Evolutionary conservation across 2,329 filamentous ascomycete genomes (phyloP), one percentile per base, ranked within the genome.

Genomic region (Fusarium lyarnte): DNA sequence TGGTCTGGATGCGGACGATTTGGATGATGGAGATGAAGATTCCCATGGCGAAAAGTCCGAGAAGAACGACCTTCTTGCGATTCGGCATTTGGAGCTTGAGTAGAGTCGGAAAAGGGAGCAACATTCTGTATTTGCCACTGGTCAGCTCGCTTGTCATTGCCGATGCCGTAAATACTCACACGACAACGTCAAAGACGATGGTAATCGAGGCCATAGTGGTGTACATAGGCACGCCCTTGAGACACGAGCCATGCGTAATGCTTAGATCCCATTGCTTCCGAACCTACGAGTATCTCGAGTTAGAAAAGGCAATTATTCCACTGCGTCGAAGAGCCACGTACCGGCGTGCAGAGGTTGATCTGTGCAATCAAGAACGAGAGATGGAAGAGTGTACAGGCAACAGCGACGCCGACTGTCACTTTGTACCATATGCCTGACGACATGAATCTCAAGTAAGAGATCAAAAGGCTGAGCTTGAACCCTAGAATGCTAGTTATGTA

Each of bases 1-100:
- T 83, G n/a, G 84, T 86, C 62, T 84, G 81, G 63, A 87, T 85
- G 19, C 86, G 86, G 66, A 88, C 81, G 62, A 86, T 82, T 71
- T 87, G 86, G 62, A 87, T 85, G 51, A 85, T 69, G 9, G 84
- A 86, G 46, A 87, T 82, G 78, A 88, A 87, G 57, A 85, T 77
- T n/a, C 86, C 86, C 29, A 88, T 80, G 6, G 81, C 79, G 73
- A 87, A 87, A 33, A 87, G 78, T 9, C 77, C 77, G 1, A 82
- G 77, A 1, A 87, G 78, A 6, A 84, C 80, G 6, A 82, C 47
- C 76, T 86, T 85, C 54, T 83, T 84, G 29, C 81, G 80, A 2
- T 61, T 73, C 33, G 82, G 81, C 33, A 85, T 80, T 42, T 80
- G 79, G 3, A 81, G 78, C 19, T 76, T 76, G 38, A 82, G 58